Evolutionary conservation across 192 early-diverging fungal genomes (phyloP).

Genomic region (Linnemannia hyalina): DNA sequence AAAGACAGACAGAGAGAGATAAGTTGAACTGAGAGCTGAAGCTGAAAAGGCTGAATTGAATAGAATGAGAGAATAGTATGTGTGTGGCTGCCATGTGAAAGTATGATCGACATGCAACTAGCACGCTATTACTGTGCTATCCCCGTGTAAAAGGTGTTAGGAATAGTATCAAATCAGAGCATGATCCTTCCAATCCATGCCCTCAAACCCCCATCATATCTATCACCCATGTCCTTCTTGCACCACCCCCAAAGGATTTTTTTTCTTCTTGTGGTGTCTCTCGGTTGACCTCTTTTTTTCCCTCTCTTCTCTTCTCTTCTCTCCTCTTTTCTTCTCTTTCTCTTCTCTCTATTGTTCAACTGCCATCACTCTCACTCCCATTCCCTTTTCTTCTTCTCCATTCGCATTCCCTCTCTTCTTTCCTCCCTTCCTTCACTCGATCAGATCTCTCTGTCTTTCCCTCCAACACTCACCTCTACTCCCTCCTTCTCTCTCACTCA

Average conservation of each 20-base stretch:
- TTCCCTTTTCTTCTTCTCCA: neutral
- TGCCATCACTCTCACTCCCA: neutral
- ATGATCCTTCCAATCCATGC: neutral
- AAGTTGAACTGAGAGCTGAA: neutral
- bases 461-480: neutral
- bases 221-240: no score
- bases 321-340: neutral
- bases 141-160: neutral
- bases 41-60: neutral
- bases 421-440: neutral
- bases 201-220: no score
- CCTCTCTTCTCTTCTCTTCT: neutral
- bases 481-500: neutral
- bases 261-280: neutral
- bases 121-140: neutral
- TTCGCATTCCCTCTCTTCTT: neutral
- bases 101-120: neutral
- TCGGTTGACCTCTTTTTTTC: neutral
- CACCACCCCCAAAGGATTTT: neutral
- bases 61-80: neutral
- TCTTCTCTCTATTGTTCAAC: neutral
- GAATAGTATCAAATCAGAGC: neutral
- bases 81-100: slow-evolving; percentile 6
- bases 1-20: neutral
- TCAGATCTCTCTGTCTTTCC: neutral